phyloP scores from a whole-genome alignment of 2,329 filamentous ascomycete species.

The Ophiobolus disseminans region DNA sequence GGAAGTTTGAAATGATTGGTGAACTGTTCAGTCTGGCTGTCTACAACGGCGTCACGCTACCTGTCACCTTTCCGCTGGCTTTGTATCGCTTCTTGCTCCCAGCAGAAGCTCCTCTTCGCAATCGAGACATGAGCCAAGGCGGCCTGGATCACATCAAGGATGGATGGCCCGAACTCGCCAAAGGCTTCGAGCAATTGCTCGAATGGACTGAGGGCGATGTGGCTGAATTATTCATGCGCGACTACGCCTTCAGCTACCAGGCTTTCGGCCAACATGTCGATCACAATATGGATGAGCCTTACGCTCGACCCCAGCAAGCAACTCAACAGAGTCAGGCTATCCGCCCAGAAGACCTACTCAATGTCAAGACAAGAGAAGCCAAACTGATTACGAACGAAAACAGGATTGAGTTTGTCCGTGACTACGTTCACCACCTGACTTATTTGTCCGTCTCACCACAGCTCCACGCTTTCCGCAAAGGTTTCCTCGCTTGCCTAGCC shows the following conservation, averaged over 20 bases:
- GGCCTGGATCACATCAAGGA: conserved; percentile 78
- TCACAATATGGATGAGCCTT: conserved; percentile 59
- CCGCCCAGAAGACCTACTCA: neutral
- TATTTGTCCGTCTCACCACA: conserved; percentile 79
- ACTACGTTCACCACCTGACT: conserved; percentile 86
- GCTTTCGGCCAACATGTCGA: conserved; percentile 61
- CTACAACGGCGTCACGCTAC: conserved; percentile 91
- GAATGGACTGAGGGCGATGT: conserved; percentile 83
- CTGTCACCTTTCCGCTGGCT: conserved; percentile 84
- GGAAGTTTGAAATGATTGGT: conserved; percentile 90
- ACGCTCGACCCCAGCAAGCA: neutral
- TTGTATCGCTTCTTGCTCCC: conserved; percentile 83
- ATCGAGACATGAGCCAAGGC: conserved; percentile 1
- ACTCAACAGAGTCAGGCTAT: neutral
- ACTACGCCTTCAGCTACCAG: conserved; percentile 82
- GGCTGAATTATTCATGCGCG: conserved; percentile 80
- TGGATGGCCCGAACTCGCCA: conserved; percentile 84
- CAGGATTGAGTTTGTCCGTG: conserved; percentile 76
- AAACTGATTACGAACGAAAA: conserved; percentile 82
- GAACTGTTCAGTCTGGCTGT: conserved; percentile 87
- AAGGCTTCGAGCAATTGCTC: conserved; percentile 74
- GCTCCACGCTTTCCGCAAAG: conserved; percentile 78
- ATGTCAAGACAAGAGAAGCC: conserved; percentile 55
- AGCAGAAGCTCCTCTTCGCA: conserved; percentile 66
- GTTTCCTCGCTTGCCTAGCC: conserved; percentile 79